Evolutionary conservation across 163 green algal species (phyloP).

Genomic region (Scenedesmus sp.): DNA sequence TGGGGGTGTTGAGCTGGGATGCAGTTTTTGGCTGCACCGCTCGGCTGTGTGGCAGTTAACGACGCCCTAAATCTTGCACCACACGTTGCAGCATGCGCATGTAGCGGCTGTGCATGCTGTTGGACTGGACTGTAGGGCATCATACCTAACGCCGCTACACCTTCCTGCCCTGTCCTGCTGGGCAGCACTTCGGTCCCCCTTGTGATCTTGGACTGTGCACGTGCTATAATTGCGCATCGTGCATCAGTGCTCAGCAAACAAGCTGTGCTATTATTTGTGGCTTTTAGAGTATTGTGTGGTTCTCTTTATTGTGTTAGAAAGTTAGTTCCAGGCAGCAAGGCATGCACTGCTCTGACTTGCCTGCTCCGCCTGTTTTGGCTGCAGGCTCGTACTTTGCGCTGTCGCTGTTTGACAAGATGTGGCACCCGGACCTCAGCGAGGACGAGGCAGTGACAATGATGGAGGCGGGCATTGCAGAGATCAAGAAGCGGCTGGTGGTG

Average conservation of each 20-base stretch:
- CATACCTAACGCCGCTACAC: not conserved
- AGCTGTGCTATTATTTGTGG: no score
- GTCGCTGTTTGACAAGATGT: constrained; percentile 97
- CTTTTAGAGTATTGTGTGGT: no score
- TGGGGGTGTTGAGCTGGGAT: not conserved
- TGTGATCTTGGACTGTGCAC: no score
- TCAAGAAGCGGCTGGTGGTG: constrained; percentile 87
- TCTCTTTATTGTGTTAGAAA: no score
- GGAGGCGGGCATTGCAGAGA: constrained; percentile 87
- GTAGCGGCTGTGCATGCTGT: not conserved
- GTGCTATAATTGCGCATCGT: no score
- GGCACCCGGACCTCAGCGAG: constrained; percentile 90
- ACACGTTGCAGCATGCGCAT: no score
- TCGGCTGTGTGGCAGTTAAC: no score
- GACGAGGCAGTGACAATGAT: constrained; percentile 95
- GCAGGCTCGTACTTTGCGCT: constrained; percentile 92
- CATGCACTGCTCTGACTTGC: not conserved
- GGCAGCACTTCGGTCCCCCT: no score
- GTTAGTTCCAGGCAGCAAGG: no score
- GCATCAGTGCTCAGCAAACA: no score
- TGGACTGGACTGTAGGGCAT: not conserved
- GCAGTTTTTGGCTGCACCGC: no score
- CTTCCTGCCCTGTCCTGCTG: not conserved
- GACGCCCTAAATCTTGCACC: no score
- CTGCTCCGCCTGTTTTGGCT: not conserved